phyloP scores from a whole-genome alignment of 345 rosid species.

The Gossypium australe region DNA sequence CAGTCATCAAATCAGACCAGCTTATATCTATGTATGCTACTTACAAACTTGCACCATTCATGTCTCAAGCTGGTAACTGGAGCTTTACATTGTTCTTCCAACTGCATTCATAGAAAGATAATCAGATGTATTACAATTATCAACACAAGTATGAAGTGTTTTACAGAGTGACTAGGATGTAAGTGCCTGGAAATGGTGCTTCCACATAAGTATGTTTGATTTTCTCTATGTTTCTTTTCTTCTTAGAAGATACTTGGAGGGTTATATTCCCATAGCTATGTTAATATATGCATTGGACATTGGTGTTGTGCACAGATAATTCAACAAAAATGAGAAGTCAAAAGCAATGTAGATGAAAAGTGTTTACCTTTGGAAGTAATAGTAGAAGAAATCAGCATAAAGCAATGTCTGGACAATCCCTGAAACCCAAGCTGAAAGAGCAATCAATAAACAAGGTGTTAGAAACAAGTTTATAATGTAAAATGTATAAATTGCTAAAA shows the following conservation, averaged over 20 bases:
- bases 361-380: slow-evolving; percentile 59
- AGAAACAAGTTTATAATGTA: neutral
- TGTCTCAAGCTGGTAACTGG: slow-evolving; percentile 66
- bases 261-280: neutral
- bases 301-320: neutral
- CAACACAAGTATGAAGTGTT: neutral
- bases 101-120: slow-evolving; percentile 34
- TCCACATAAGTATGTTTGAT: neutral
- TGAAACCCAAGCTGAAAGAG: slow-evolving; percentile 65
- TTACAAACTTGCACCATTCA: neutral
- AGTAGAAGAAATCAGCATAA: slow-evolving; percentile 80
- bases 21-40: neutral
- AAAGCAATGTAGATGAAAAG: neutral
- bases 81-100: slow-evolving; percentile 88
- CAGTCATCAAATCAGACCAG: neutral
- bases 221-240: neutral
- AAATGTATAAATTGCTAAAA: neutral
- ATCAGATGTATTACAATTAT: neutral
- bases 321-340: neutral
- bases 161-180: neutral
- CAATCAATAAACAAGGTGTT: neutral
- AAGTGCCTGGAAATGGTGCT: neutral
- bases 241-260: neutral
- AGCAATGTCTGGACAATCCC: slow-evolving; percentile 70
- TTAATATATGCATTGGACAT: neutral